Evolutionary conservation across 2,329 filamentous ascomycete genomes (phyloP), one percentile per base, ranked within the genome.

Genomic region (Hymenoscyphus salicellus): DNA sequence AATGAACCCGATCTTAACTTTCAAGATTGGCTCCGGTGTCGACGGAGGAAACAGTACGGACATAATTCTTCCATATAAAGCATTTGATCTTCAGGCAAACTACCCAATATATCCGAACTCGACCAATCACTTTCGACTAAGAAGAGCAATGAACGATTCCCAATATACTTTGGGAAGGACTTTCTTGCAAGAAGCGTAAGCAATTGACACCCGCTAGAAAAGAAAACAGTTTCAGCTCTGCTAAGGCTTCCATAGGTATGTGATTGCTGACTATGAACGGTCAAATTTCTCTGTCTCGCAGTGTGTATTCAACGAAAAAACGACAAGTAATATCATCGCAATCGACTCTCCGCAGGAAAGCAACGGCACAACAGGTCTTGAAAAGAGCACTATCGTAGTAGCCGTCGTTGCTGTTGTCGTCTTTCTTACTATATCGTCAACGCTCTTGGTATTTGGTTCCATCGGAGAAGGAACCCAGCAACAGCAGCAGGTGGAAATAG

Each of bases 61-160:
- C 30, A 56, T 64, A 26, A 26, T 16, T 3, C 55, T 64, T 16
- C 62, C 58, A 2, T 64, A 64, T 32, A 46, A 43, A 46, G 57
- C 62, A 20, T 64, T 64, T 28, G 62, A 64, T 36, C 49, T 60
- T 2, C 41, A 60, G n/a, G 58, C 58, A 4, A 23, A 8, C 16
- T 64, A 46, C 17, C 60, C 60, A n/a, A 62, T 62, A 38, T 62
- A 43, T 33, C 32, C 10, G 8, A 62, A 62, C 32, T 14, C 30
- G 26, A 62, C 49, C n/a, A 57, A 56, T 23, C 60, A 64, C 58
- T 64, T 64, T 30, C 62, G 58, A 10, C 20, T 64, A 20, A 36
- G 58, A 46, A 23, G 58, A 46, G 62, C 62, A 6, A 16, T 26
- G 3, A 64, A 64, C 33, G 33, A 56, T 10, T 36, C 57, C 5